Evolutionary conservation across 306 rosid species (phyloP), one percentile per base, ranked within the genome.

Genomic region (Begonia fuchsioides): DNA sequence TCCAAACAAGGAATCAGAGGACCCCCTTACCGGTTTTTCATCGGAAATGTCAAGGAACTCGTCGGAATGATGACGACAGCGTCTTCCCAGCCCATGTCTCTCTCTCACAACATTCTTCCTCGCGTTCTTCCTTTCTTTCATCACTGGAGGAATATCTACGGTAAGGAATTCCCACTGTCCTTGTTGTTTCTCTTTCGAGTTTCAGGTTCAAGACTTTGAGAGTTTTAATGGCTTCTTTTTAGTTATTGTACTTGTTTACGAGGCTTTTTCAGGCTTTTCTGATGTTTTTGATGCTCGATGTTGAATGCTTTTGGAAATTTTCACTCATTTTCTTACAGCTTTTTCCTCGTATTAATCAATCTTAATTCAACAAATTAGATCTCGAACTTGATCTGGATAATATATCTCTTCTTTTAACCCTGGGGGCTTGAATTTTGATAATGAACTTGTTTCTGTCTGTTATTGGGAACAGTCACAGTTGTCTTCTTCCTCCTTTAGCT

Each of bases 21-120:
- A 1, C 99, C 99, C 16, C 96, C 96, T n/a, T 92, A 92, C 58
- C 92, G 78, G 43, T 92, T 92, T 86, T 82, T 92, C 99, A 86
- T 86, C 50, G 99, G 99, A 49, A 92, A 92, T 56, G 83, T 86
- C 10, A 86, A 62, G 35, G 83, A 92, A 55, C 72, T 92, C 13
- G 94, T 77, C 12, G 72, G 58, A 1, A 92, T 92, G 99, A 86
- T 86, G 96, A 56, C 86, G 32, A 72, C 73, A 48, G 99, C 96
- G 47, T 92, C 99, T 10, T 80, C 99, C 49, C 85, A 86, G 15
- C 81, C 96, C 54, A 70, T 82, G 81, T 93, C 93, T 56, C 57
- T 58, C 71, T 82, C 96, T 26, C 99, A 92, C 74, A 76, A 92
- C 67, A 92, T 92, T 55, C 93, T 92, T 12, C 99, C 99, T 17